Evolutionary conservation across 108 stramenopile species (phyloP), one percentile per base, ranked within the genome.

Genomic region (Cyclotella sp.): DNA sequence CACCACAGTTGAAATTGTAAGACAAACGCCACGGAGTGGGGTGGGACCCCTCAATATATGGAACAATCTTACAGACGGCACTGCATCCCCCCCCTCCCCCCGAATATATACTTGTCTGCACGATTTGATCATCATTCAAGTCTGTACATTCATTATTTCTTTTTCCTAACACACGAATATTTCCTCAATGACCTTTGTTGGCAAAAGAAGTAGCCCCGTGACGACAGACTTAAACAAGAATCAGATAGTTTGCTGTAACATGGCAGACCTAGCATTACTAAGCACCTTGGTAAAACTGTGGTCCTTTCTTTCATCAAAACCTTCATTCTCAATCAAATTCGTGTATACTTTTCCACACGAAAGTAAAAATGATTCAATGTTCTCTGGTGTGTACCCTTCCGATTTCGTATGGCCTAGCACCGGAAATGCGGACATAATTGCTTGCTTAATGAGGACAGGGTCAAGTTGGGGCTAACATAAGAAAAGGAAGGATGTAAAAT

Each of bases 291-390:
- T 29, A 34, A 51, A 51, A 22, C 67, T 29, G 28, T 51, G 47
- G 28, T 68, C 47, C 27, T 51, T 34, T 9, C 47, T 59, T 63
- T 71, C 70, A 46, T 71, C 61, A 59, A 62, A 63, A 10, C 70
- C 58, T 64, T 74, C 64, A 42, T 51, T 53, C 30, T 74, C 55
- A 53, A 65, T 59, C 18, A 43, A 66, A 5, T 46, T 22, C 42
- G 43, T 67, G 41, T 74, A 74, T 10, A 43, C 45, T 27, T 10
- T 59, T 19, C 65, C 28, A 34, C 14, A 0, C 12, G 65, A 29
- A 34, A 74, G 58, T 28, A 74, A 10, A 51, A 29, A 47, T 68
- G 22, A 7, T 51, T 74, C 73, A 30, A 66, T 40, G 29, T 74
- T 74, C 24, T 41, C 64, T 34, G 73, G 73, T 43, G 43, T 65